Evolutionary conservation across 2,329 filamentous ascomycete species (phyloP).

Genomic region (Monilinia aucupariae): DNA sequence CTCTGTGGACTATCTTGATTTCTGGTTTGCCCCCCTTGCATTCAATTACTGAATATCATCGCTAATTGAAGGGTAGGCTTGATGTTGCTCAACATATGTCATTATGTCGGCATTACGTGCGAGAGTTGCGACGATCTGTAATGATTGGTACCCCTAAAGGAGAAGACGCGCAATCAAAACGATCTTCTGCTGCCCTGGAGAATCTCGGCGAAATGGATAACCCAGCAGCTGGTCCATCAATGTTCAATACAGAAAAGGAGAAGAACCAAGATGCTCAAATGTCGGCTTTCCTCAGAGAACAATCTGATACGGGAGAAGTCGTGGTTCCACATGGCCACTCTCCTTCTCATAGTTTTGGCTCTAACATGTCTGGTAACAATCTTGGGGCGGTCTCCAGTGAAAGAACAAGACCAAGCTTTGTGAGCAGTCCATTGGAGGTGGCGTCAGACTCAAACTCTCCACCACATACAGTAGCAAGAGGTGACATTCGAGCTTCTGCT

Average conservation of each 20-base stretch:
- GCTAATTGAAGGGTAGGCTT: slow-evolving; percentile 57
- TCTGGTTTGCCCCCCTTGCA: slow-evolving; percentile 59
- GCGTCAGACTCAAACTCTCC: slow-evolving; percentile 77
- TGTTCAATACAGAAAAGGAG: slow-evolving; percentile 63
- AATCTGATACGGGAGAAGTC: slow-evolving; percentile 45
- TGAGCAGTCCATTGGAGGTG: slow-evolving; percentile 56
- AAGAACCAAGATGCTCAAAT: slow-evolving; percentile 82
- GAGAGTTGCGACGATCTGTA: slow-evolving; percentile 87
- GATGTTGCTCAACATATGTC: slow-evolving; percentile 99
- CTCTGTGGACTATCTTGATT: slow-evolving; percentile 96
- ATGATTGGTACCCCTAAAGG: slow-evolving; percentile 88
- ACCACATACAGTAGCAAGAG: slow-evolving; percentile 74
- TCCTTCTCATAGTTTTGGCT: slow-evolving; percentile 43
- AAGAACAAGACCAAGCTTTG: slow-evolving; percentile 46
- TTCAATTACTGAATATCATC: neutral
- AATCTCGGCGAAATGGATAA: slow-evolving; percentile 62
- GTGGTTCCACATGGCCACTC: slow-evolving; percentile 44
- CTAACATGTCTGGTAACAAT: slow-evolving; percentile 23
- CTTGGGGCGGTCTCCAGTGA: slow-evolving; percentile 47
- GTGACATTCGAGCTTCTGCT: slow-evolving; percentile 86
- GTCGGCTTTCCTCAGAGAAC: slow-evolving; percentile 78
- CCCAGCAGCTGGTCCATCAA: slow-evolving; percentile 54
- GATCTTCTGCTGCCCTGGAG: slow-evolving; percentile 76
- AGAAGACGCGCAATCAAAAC: slow-evolving; percentile 70
- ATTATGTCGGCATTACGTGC: slow-evolving; percentile 92